Conservation (phyloP, 2,329 filamentous ascomycete species). For the Emericellopsis cladophorae region DNA sequence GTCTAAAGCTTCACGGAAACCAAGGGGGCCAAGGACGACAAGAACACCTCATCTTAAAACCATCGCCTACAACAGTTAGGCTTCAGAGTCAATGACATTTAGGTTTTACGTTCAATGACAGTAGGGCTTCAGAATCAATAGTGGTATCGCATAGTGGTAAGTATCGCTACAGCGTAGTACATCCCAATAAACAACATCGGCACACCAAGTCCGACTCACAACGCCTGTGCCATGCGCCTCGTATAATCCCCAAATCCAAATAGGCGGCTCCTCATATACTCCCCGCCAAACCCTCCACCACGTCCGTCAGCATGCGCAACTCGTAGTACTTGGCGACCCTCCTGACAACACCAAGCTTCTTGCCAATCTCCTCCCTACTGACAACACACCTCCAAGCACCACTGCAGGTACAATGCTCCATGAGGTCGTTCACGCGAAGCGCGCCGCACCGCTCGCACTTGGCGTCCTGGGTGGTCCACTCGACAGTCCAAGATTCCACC, state of each 20-base stretch:
- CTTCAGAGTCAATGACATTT: no score
- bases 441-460: slow-evolving; percentile 64
- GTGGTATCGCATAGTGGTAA: no score
- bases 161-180: no score
- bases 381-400: slow-evolving; percentile 71
- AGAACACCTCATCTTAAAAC: no score
- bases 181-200: no score
- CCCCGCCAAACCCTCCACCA: slow-evolving; percentile 51
- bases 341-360: slow-evolving; percentile 54
- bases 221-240: background rate
- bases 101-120: no score
- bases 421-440: slow-evolving; percentile 78
- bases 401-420: slow-evolving; percentile 91
- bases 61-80: no score
- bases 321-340: slow-evolving; percentile 70
- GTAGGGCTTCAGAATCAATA: no score
- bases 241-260: background rate
- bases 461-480: slow-evolving; percentile 84
- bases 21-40: no score
- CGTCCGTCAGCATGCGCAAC: slow-evolving; percentile 66
- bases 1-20: no score
- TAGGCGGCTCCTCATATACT: slow-evolving; percentile 20
- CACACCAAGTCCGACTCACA: background rate
- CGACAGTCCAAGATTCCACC: slow-evolving; percentile 61
- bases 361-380: slow-evolving; percentile 51